Conservation (phyloP, 306 rosid species). For the Ammopiptanthus mongolicus region DNA sequence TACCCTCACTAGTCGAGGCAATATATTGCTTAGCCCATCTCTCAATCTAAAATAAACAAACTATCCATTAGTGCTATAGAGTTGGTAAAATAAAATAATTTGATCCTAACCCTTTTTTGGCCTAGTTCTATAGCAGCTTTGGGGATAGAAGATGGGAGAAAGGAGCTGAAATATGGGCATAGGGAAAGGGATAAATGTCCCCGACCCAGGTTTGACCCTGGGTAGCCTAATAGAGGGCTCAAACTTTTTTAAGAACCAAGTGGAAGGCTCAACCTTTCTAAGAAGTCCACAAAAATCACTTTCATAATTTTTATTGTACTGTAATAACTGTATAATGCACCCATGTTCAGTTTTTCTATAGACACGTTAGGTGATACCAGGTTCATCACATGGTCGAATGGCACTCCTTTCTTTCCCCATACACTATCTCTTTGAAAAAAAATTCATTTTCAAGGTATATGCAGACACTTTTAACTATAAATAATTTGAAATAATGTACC, state of each 20-base stretch:
- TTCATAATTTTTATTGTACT: neutral
- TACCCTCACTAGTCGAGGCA: conserved; percentile 77
- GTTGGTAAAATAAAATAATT: conserved; percentile 1
- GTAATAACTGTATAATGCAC: conserved; percentile 5
- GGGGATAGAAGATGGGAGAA: neutral
- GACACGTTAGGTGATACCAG: neutral
- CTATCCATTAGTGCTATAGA: neutral
- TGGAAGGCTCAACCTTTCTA: neutral
- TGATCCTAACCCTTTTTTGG: neutral
- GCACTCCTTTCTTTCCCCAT: neutral
- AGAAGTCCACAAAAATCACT: neutral
- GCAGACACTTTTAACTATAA: neutral
- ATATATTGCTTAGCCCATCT: conserved; percentile 91
- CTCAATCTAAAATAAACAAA: conserved; percentile 58
- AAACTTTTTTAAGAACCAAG: neutral
- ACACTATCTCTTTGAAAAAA: neutral
- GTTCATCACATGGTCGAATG: neutral
- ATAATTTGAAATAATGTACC: conserved; percentile 32
- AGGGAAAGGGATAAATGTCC: neutral
- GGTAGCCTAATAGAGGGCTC: neutral
- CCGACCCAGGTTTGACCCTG: neutral
- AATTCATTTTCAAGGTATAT: neutral
- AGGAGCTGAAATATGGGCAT: neutral
- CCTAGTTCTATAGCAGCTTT: neutral
- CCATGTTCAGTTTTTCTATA: neutral